Evolutionary conservation across 345 rosid species (phyloP).

Genomic region (Iberis pinnata): DNA sequence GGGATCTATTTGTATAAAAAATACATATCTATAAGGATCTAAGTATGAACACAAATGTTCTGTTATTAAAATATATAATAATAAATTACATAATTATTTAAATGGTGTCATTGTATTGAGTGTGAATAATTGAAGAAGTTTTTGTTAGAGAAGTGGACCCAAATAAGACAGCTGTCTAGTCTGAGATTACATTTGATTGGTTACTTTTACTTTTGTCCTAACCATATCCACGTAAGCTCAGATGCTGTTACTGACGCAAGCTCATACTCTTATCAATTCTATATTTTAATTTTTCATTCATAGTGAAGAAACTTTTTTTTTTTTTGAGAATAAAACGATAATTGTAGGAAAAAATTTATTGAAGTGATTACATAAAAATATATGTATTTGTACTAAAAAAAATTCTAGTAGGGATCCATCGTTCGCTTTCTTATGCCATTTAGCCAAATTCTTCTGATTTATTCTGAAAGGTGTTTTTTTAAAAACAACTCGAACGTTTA

Average conservation of each 20-base stretch:
- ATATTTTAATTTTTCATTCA: neutral
- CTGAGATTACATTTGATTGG: conserved; percentile 29
- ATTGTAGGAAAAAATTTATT: too few relatives aligned
- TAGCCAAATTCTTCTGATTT: too few relatives aligned
- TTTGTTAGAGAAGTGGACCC: conserved; percentile 35
- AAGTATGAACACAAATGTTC: conserved; percentile 32
- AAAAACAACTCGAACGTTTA: too few relatives aligned
- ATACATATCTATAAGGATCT: conserved; percentile 2
- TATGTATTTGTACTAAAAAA: neutral
- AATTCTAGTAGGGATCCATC: too few relatives aligned
- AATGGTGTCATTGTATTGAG: conserved; percentile 14
- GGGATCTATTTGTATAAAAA: conserved; percentile 2
- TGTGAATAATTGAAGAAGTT: conserved; percentile 27
- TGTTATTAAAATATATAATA: conserved; percentile 1
- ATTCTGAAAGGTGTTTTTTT: too few relatives aligned
- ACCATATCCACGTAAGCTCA: conserved; percentile 32
- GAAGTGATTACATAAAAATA: neutral
- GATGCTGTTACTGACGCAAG: conserved; percentile 29
- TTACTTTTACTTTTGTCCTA: conserved; percentile 31
- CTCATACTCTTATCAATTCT: conserved; percentile 3
- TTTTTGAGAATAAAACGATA: neutral
- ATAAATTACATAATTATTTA: neutral
- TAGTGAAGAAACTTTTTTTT: neutral
- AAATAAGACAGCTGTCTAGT: conserved; percentile 32
- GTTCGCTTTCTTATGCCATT: too few relatives aligned